Evolutionary conservation across 768 basidiomycete genomes (phyloP), one percentile per base, ranked within the genome.

Genomic region (Hygrocybe punicea): DNA sequence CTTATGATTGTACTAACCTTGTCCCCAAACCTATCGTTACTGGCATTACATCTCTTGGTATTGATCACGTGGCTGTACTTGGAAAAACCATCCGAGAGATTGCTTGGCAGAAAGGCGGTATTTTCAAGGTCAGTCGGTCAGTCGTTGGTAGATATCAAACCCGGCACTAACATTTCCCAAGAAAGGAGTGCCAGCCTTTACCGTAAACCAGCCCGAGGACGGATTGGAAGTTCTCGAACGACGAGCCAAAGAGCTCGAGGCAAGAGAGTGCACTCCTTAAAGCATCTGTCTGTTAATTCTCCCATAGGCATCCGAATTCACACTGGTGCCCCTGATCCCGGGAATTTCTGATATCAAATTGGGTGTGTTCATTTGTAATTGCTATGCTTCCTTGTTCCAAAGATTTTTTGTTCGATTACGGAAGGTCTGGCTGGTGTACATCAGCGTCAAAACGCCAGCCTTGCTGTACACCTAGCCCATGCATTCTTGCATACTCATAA

Each of bases 101-200:
- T 61, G 91, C 95, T 1, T 84, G 84, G 81, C 96, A 98, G 66
- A 99, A 99, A 70, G 92, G 87, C 25, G 97, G 97, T 2, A 98
- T 99, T 52, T 98, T 88, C 74, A 99, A 99, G 81, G 89, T 84
- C 51, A 25, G 73, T 60, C 16, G 35, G n/a, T 35, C 5, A 25
- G 21, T n/a, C n/a, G n/a, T n/a, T n/a, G n/a, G n/a, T n/a, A 17
- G 16, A 23, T 9, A 14, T 44, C 36, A 51, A 29, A 42, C 51
- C 23, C 24, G n/a, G 17, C 51, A 39, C 33, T 44, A 23, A 52
- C 37, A 29, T 17, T 17, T n/a, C 29, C 55, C 39, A 51, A 91
- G 89, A 76, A 84, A 75, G 86, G 82, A 16, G 91, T 91, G 2
- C 91, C 93, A 1, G 97, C 97, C 7, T 74, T 95, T 51, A 87